These are phyloP conservation scores for Beauveria bassiana DNA, from an alignment of 2,329 filamentous ascomycete species.

Conservation along the genomic window DNA sequence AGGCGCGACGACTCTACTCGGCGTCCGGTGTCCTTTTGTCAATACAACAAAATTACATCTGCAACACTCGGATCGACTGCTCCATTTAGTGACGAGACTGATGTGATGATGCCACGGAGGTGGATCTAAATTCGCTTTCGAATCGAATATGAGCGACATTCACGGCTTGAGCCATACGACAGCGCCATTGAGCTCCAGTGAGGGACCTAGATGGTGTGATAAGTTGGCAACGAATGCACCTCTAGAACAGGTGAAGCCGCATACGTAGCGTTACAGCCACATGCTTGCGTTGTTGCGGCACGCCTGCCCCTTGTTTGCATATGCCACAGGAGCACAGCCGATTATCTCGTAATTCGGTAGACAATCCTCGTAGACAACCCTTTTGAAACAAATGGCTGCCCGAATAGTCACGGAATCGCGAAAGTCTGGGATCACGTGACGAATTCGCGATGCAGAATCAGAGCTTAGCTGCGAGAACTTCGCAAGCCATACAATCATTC, in stretches of 20 bases:
- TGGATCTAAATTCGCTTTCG: background rate
- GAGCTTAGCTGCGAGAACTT: conserved; percentile 1
- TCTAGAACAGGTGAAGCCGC: too few species aligned
- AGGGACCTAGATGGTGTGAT: too few species aligned
- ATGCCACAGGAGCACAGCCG: too few species aligned
- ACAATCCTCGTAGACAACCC: too few species aligned
- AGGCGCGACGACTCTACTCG: conserved; percentile 30
- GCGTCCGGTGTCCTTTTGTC: conserved; percentile 35
- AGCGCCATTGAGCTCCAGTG: too few species aligned
- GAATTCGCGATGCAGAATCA: background rate
- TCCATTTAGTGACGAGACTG: background rate
- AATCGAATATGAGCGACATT: background rate
- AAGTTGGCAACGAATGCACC: too few species aligned
- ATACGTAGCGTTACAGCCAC: background rate
- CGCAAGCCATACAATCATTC: background rate
- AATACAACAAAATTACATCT: conserved; percentile 32
- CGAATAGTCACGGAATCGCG: background rate
- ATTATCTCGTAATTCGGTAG: too few species aligned
- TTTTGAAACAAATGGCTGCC: too few species aligned
- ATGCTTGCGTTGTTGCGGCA: background rate
- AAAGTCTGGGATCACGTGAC: background rate
- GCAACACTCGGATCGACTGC: conserved; percentile 10
- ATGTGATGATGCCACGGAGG: background rate
- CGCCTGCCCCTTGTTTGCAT: background rate
- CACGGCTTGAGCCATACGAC: too few species aligned